Conservation (phyloP, 345 rosid species). For the Bruguiera gymnorhiza region DNA sequence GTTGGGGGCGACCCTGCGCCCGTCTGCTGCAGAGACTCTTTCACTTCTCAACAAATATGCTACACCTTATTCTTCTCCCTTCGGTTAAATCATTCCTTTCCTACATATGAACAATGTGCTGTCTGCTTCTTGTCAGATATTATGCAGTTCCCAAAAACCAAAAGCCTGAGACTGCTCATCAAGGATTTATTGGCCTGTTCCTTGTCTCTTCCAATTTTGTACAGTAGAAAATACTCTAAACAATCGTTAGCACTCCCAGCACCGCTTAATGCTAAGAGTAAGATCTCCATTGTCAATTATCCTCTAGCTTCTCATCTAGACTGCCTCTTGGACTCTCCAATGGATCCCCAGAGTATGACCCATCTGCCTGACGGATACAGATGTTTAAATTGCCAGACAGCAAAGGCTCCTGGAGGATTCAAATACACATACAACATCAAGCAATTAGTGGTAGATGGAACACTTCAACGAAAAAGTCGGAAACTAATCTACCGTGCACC, state of each 20-base stretch:
- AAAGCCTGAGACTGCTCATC: conserved; percentile 49
- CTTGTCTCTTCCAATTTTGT: conserved; percentile 43
- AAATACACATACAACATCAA: neutral
- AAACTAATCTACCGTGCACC: neutral
- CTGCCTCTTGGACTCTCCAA: conserved; percentile 47
- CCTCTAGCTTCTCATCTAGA: conserved; percentile 39
- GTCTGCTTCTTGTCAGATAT: conserved; percentile 26
- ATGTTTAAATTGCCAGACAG: conserved; percentile 69
- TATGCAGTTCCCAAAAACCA: conserved; percentile 40
- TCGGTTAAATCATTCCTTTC: conserved; percentile 25
- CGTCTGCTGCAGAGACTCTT: conserved; percentile 9
- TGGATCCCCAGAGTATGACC: conserved; percentile 65
- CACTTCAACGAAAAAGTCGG: too few relatives aligned
- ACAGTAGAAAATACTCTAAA: conserved; percentile 36
- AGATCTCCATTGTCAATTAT: conserved; percentile 31
- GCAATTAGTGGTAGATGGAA: neutral
- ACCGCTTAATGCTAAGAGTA: conserved; percentile 22
- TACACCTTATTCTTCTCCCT: conserved; percentile 34
- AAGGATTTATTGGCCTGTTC: conserved; percentile 25
- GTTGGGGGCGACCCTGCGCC: conserved; percentile 7
- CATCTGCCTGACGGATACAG: conserved; percentile 65
- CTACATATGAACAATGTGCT: conserved; percentile 44
- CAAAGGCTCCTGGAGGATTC: conserved; percentile 51
- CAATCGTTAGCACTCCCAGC: conserved; percentile 34
- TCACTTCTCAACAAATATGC: conserved; percentile 31